These are phyloP conservation scores for Epithemia pelagica DNA, from an alignment of 108 stramenopile genomes.

Conservation along the genomic window DNA sequence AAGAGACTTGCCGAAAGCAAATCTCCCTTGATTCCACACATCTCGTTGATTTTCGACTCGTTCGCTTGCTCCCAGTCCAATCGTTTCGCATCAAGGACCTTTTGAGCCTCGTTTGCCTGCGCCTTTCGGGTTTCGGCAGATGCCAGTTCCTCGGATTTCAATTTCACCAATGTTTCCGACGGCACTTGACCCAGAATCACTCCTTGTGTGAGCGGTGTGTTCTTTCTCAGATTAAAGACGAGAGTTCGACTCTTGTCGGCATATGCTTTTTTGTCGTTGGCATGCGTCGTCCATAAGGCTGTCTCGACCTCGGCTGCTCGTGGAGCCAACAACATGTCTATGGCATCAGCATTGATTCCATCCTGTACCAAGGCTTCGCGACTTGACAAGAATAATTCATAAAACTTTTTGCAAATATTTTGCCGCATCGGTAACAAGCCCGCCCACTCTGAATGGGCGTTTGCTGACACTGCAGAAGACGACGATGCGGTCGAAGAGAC, in stretches of 20 bases:
- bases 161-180: conserved; percentile 42
- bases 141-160: conserved; percentile 66
- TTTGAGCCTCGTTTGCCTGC: conserved; percentile 41
- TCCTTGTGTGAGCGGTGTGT: conserved; percentile 41
- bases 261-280: conserved; percentile 47
- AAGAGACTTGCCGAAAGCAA: conserved; percentile 83
- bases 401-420: conserved; percentile 70
- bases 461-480: conserved; percentile 6
- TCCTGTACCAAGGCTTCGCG: conserved; percentile 44
- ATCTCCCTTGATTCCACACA: conserved; percentile 86
- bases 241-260: conserved; percentile 66
- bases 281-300: conserved; percentile 41
- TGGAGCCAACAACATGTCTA: conserved; percentile 46
- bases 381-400: conserved; percentile 38
- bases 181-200: conserved; percentile 58
- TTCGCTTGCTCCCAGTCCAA: conserved; percentile 87
- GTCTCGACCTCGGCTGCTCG: conserved; percentile 66
- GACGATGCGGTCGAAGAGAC: not conserved
- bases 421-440: conserved; percentile 51
- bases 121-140: conserved; percentile 63
- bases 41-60: conserved; percentile 85
- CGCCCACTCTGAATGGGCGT: conserved; percentile 48
- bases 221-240: conserved; percentile 85
- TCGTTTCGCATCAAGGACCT: conserved; percentile 64
- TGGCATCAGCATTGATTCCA: conserved; percentile 61